A percentile compares a stretch with the other conserved stretches of the same genome.
phyloP scores from a whole-genome alignment of 805 yeast species.

The Metschnikowia peoriensis region DNA sequence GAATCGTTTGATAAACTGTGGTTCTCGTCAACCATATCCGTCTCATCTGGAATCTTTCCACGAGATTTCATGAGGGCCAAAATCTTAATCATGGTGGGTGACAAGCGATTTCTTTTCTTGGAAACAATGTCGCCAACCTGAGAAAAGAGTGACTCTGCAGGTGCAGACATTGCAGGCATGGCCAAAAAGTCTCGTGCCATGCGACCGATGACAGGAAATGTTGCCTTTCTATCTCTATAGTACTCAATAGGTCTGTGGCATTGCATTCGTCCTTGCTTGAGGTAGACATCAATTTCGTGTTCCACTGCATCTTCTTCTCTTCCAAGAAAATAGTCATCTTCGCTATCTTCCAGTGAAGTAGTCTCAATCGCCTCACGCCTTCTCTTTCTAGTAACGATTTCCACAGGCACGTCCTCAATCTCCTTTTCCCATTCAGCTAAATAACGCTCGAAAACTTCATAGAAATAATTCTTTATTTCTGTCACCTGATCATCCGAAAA shows the following conservation, averaged over 20 bases:
- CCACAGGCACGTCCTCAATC: neutral
- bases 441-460: slow-evolving; percentile 2
- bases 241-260: neutral
- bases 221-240: neutral
- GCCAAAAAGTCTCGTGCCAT: slow-evolving; percentile 1
- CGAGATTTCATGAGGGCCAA: neutral
- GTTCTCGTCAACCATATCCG: neutral
- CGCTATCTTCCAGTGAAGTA: neutral
- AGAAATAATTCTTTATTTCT: neutral
- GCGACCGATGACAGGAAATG: neutral
- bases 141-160: slow-evolving; percentile 1
- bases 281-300: neutral
- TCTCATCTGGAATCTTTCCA: neutral
- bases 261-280: neutral
- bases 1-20: neutral
- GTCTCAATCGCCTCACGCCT: slow-evolving; percentile 1
- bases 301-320: neutral
- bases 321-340: slow-evolving; percentile 3
- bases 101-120: neutral
- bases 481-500: neutral
- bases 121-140: neutral
- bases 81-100: neutral
- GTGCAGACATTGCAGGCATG: slow-evolving; percentile 2
- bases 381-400: neutral
- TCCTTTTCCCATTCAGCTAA: neutral